These are phyloP conservation scores for Phialophora macrospora DNA, from an alignment of 2,329 filamentous ascomycete species.

Conservation along the genomic window DNA sequence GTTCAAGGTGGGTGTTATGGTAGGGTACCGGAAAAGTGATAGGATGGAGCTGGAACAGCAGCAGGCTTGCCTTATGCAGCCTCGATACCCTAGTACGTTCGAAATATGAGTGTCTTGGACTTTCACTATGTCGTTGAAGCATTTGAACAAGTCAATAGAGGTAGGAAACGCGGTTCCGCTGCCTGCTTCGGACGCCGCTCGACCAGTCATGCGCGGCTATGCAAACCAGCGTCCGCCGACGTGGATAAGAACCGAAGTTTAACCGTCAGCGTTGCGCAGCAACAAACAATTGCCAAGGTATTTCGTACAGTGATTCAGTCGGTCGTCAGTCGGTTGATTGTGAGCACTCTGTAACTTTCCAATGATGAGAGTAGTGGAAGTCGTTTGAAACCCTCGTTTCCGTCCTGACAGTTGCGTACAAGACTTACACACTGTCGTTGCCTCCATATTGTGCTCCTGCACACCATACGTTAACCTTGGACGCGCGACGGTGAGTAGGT, in stretches of 20 bases:
- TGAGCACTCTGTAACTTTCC: neutral
- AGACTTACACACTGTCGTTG: neutral
- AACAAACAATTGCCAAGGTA: neutral
- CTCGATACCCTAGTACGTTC: neutral
- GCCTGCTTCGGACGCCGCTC: neutral
- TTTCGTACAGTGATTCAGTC: neutral
- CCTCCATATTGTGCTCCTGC: neutral
- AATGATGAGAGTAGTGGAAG: neutral
- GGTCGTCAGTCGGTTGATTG: neutral
- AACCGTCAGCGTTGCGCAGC: neutral
- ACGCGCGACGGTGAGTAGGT: conserved; percentile 3
- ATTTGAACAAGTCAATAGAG: neutral
- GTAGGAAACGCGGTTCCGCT: neutral
- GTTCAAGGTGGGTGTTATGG: conserved; percentile 6
- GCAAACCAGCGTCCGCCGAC: neutral
- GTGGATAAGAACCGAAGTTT: neutral
- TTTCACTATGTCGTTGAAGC: neutral
- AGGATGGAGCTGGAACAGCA: neutral
- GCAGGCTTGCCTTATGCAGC: neutral
- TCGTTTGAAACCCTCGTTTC: neutral
- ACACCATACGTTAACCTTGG: neutral
- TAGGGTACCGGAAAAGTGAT: neutral
- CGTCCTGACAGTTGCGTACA: neutral
- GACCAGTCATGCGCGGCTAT: too few species aligned
- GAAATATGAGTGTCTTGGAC: neutral